Conservation (phyloP, 2,329 filamentous ascomycete species). For the Pseudogymnoascus sp. region DNA sequence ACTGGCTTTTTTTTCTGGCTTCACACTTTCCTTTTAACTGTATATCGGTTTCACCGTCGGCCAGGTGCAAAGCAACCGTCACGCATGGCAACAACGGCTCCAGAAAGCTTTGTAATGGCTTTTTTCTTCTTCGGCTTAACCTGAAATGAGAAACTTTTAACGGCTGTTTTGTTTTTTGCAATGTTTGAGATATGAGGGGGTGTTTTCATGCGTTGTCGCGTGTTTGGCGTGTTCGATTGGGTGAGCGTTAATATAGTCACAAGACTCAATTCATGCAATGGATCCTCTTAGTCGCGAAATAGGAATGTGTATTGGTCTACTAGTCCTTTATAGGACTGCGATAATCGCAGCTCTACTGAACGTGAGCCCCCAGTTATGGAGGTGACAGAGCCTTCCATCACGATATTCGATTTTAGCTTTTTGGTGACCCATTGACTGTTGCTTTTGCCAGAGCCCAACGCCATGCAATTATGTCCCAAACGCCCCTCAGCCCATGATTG, state of each 20-base stretch:
- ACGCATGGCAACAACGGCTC: neutral
- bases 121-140: neutral
- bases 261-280: neutral
- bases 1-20: neutral
- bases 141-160: neutral
- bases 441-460: neutral
- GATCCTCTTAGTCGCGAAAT: neutral
- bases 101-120: conserved; percentile 21
- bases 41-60: conserved; percentile 4
- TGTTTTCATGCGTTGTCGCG: neutral
- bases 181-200: neutral
- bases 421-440: neutral
- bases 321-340: neutral
- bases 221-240: neutral
- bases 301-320: neutral
- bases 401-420: neutral
- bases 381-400: neutral
- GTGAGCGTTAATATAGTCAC: conserved; percentile 3
- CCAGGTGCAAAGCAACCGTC: conserved; percentile 2
- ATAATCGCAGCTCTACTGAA: neutral
- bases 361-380: neutral
- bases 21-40: neutral
- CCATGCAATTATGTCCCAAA: neutral
- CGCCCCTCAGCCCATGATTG: neutral
- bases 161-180: neutral